Conservation (phyloP, 164 flowering plant species). For the Pachysandra terminalis region DNA sequence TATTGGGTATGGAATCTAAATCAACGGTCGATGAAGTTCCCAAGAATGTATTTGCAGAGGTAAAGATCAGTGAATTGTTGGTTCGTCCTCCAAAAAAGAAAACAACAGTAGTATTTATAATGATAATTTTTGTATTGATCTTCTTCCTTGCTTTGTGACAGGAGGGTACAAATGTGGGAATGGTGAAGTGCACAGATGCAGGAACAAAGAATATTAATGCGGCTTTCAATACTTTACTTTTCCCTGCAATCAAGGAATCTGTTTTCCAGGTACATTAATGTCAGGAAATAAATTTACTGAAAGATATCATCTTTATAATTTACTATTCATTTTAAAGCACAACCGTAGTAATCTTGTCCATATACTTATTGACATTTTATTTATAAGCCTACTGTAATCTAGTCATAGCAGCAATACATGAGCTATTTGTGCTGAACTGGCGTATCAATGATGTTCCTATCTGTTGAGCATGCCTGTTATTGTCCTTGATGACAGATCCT, state of each 20-base stretch:
- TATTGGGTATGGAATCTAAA: constrained; percentile 28
- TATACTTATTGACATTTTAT: too few relatives aligned
- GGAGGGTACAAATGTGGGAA: constrained; percentile 23
- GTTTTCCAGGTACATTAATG: constrained; percentile 50
- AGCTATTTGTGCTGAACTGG: too few relatives aligned
- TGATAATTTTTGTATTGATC: neutral
- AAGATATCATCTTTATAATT: too few relatives aligned
- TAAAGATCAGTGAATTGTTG: constrained; percentile 11
- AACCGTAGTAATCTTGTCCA: too few relatives aligned
- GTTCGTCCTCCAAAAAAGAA: neutral
- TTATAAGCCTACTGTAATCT: too few relatives aligned
- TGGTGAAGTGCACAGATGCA: neutral
- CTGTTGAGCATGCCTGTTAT: too few relatives aligned
- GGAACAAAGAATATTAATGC: constrained; percentile 12
- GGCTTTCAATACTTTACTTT: constrained; percentile 22
- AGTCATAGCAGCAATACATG: too few relatives aligned
- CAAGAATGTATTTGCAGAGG: constrained; percentile 34
- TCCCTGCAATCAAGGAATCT: constrained; percentile 42
- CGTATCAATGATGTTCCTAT: too few relatives aligned
- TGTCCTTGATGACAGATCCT: too few relatives aligned
- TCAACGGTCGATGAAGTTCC: constrained; percentile 21
- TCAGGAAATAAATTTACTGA: neutral
- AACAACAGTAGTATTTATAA: neutral
- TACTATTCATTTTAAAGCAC: too few relatives aligned
- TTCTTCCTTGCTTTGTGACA: constrained; percentile 22